A percentile compares a stretch with the other conserved stretches of the same genome.
Evolutionary conservation across 495 filamentous ascomycete species (phyloP).

Genomic region (Xylaria curta): DNA sequence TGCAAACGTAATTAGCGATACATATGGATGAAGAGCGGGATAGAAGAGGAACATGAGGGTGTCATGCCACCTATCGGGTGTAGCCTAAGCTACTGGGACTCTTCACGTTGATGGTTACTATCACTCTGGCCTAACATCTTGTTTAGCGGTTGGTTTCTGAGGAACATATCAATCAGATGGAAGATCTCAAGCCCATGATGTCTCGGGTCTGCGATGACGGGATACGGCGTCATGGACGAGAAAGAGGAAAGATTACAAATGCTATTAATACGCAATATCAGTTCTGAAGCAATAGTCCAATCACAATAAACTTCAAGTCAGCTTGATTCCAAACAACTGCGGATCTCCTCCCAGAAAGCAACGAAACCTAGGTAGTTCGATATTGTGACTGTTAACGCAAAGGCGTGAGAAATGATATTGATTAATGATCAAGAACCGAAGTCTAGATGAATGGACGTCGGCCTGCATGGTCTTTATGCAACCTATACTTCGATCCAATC

Average conservation of each 20-base stretch:
- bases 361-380: background rate
- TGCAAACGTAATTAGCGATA: background rate
- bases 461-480: background rate
- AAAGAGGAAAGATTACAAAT: conserved; percentile 12
- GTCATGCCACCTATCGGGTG: background rate
- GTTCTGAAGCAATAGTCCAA: background rate
- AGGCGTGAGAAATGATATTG: background rate
- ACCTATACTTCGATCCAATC: background rate
- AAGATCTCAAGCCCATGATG: background rate
- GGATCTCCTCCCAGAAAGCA: background rate
- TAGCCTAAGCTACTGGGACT: background rate
- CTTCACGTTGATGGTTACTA: background rate
- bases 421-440: conserved; percentile 7
- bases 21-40: background rate
- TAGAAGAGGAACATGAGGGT: background rate
- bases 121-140: background rate
- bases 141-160: background rate
- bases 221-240: conserved; percentile 12
- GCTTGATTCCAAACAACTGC: background rate
- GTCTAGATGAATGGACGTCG: background rate
- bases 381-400: background rate
- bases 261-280: background rate
- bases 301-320: background rate
- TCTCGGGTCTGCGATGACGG: background rate
- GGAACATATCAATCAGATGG: background rate